A percentile compares a stretch with the other conserved stretches of the same genome.
Evolutionary conservation across 2,329 filamentous ascomycete species (phyloP).

Genomic region (Nannizziopsis arthrosporioides): DNA sequence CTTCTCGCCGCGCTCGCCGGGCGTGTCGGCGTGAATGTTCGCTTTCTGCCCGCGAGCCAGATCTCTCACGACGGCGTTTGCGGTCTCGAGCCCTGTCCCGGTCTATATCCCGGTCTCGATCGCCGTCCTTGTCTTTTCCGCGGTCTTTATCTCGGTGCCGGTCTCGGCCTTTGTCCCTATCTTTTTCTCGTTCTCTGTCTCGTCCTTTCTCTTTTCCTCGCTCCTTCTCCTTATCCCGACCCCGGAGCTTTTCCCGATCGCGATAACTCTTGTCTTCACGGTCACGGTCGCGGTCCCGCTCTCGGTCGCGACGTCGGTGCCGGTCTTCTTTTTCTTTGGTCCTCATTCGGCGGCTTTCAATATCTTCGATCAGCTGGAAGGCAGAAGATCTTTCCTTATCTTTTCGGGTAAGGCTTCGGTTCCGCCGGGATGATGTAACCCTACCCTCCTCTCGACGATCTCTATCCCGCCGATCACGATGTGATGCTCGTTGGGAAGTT

Average conservation of each 20-base stretch:
- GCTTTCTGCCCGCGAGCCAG: conserved; percentile 24
- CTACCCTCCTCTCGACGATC: conserved; percentile 35
- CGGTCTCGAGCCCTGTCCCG: conserved; percentile 24
- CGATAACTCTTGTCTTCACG: conserved; percentile 18
- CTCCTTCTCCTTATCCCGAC: conserved; percentile 22
- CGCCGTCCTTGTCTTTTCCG: conserved; percentile 31
- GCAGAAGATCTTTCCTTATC: conserved; percentile 14
- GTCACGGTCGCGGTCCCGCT: conserved; percentile 27
- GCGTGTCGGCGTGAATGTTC: conserved; percentile 29
- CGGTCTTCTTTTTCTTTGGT: conserved; percentile 25
- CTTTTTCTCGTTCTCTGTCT: conserved; percentile 20
- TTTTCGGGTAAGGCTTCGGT: conserved; percentile 28
- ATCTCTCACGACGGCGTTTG: conserved; percentile 34
- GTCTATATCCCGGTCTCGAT: conserved; percentile 41
- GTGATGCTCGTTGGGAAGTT: conserved; percentile 45
- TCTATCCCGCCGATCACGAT: conserved; percentile 51
- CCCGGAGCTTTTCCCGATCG: conserved; percentile 22
- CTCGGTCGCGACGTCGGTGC: conserved; percentile 22
- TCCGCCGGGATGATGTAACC: conserved; percentile 39
- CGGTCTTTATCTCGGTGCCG: conserved; percentile 21
- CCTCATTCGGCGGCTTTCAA: not conserved
- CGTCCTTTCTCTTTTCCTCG: conserved; percentile 18
- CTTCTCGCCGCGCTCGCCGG: conserved; percentile 24
- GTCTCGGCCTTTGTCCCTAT: conserved; percentile 18
- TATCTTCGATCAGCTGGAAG: conserved; percentile 7